Percentiles rank a stretch among this genome's conserved stretches.
phyloP scores from a whole-genome alignment of 1,284 basidiomycete genomes.

The Microstroma glucosiphilum region DNA sequence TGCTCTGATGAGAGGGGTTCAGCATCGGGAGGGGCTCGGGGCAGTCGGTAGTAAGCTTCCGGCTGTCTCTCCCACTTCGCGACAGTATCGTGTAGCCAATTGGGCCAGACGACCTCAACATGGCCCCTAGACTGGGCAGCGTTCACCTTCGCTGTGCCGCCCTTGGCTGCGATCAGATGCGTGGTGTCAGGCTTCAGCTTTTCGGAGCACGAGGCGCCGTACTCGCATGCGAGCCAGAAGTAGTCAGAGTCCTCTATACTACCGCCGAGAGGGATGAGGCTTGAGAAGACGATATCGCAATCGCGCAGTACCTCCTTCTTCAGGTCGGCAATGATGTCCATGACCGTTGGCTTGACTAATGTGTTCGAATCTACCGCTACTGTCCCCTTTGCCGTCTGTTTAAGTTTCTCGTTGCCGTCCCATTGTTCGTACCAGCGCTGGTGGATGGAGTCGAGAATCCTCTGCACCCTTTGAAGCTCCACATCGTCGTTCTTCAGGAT shows the following conservation, averaged over 20 bases:
- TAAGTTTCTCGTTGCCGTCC: slow-evolving; percentile 15
- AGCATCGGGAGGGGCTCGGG: background rate
- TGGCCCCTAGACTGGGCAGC: slow-evolving; percentile 60
- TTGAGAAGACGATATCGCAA: slow-evolving; percentile 79
- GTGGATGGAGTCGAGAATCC: slow-evolving; percentile 75
- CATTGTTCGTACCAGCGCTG: slow-evolving; percentile 60
- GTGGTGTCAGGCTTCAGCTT: slow-evolving; percentile 68
- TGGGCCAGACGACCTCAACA: slow-evolving; percentile 74
- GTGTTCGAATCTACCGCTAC: slow-evolving; percentile 9
- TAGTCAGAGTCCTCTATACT: slow-evolving; percentile 59
- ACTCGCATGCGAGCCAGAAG: slow-evolving; percentile 63
- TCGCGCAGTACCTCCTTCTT: slow-evolving; percentile 70
- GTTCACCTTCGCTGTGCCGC: slow-evolving; percentile 84
- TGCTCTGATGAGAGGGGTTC: slow-evolving; percentile 8
- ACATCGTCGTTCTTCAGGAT: slow-evolving; percentile 78
- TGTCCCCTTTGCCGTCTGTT: background rate
- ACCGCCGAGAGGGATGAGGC: slow-evolving; percentile 80
- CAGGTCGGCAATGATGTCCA: slow-evolving; percentile 76
- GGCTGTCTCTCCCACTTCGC: slow-evolving; percentile 71
- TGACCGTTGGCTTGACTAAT: slow-evolving; percentile 13
- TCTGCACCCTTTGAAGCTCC: slow-evolving; percentile 71
- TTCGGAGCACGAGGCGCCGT: slow-evolving; percentile 74
- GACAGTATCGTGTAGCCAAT: slow-evolving; percentile 81
- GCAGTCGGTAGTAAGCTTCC: slow-evolving; percentile 62
- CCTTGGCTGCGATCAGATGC: slow-evolving; percentile 82